Percentiles rank a stretch among this genome's conserved stretches.
Evolutionary conservation across 2,329 filamentous ascomycete species (phyloP).

Genomic region (Fonsecaea erecta): DNA sequence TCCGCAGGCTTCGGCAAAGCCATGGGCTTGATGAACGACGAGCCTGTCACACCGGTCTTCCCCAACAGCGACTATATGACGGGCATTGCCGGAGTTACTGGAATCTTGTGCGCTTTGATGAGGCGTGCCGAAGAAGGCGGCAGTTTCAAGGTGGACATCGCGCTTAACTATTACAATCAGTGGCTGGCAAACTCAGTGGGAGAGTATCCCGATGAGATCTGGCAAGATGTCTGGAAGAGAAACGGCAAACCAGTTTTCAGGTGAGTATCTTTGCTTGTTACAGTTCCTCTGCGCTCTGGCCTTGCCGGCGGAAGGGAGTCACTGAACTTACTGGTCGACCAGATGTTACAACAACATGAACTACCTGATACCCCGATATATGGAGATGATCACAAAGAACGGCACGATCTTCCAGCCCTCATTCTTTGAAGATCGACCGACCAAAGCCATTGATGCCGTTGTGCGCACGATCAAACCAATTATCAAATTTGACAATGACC

Average conservation of each 20-base stretch:
- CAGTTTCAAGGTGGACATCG: slow-evolving; percentile 33
- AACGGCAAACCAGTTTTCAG: slow-evolving; percentile 56
- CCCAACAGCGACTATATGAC: slow-evolving; percentile 69
- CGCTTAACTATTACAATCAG: slow-evolving; percentile 45
- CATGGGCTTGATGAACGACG: slow-evolving; percentile 40
- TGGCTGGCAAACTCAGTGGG: slow-evolving; percentile 50
- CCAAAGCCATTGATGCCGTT: slow-evolving; percentile 45
- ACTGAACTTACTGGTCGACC: not conserved
- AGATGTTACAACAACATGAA: slow-evolving; percentile 53
- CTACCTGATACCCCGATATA: slow-evolving; percentile 48
- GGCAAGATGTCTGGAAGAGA: slow-evolving; percentile 54
- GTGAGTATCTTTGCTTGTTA: slow-evolving; percentile 39
- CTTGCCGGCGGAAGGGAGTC: not conserved
- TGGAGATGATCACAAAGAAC: slow-evolving; percentile 49
- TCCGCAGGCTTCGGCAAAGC: slow-evolving; percentile 46
- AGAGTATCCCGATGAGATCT: slow-evolving; percentile 50
- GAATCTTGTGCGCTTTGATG: slow-evolving; percentile 67
- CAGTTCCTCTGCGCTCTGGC: not conserved
- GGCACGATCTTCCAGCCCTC: slow-evolving; percentile 52
- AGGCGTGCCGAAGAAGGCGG: slow-evolving; percentile 63
- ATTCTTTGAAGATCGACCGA: slow-evolving; percentile 55
- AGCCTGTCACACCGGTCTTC: slow-evolving; percentile 53
- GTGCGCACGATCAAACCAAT: slow-evolving; percentile 53
- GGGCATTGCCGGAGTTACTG: slow-evolving; percentile 72
- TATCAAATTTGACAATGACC: slow-evolving; percentile 45